Evolutionary conservation across 2,329 filamentous ascomycete genomes (phyloP).

Genomic region (Neocatenulostroma microsporum): DNA sequence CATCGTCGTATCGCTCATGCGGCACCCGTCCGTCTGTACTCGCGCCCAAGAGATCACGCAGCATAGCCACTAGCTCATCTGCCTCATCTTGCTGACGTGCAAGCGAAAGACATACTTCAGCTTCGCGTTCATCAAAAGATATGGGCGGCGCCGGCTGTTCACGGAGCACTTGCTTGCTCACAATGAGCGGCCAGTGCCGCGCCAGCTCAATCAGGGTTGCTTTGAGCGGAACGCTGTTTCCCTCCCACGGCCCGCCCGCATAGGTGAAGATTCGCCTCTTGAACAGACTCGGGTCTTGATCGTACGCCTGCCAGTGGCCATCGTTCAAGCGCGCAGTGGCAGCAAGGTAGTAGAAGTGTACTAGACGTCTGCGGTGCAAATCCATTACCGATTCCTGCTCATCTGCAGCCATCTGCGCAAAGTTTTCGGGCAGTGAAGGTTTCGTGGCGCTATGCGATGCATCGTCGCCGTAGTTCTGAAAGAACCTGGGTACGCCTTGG

Average conservation of each 20-base stretch:
- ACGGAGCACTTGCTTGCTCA: not conserved
- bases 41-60: constrained; percentile 14
- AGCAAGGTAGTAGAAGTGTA: constrained; percentile 21
- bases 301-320: constrained; percentile 16
- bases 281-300: constrained; percentile 11
- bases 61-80: constrained; percentile 21
- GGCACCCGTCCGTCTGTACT: constrained; percentile 20
- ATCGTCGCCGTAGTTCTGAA: constrained; percentile 35
- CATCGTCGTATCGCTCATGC: constrained; percentile 17
- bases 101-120: constrained; percentile 17
- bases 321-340: constrained; percentile 12
- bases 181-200: constrained; percentile 10
- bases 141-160: constrained; percentile 9
- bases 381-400: constrained; percentile 13
- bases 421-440: constrained; percentile 11
- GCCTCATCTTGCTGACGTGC: constrained; percentile 16
- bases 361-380: constrained; percentile 16
- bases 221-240: constrained; percentile 20
- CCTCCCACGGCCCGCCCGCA: constrained; percentile 21
- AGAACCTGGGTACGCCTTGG: constrained; percentile 24
- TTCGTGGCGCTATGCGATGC: constrained; percentile 14
- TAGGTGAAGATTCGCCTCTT: constrained; percentile 15
- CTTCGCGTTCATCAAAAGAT: constrained; percentile 10
- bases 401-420: constrained; percentile 14
- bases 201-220: constrained; percentile 14